Conservation (phyloP, 1,139 yeast genomes). For the Spathaspora jeffriesii region DNA sequence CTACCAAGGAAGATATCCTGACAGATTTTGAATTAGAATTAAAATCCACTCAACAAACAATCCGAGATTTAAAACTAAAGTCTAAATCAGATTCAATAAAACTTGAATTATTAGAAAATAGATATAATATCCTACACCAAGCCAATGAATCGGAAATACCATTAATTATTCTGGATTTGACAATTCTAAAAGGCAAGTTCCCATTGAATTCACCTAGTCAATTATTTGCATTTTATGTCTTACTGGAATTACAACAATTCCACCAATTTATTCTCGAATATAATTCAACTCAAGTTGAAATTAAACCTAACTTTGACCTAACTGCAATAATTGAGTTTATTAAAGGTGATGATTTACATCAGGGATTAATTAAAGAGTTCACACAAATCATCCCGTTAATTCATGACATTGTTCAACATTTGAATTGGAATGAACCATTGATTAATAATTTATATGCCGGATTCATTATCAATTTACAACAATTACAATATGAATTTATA, state of each 20-base stretch:
- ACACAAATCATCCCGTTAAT: not conserved
- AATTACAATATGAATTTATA: not conserved
- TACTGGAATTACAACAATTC: not conserved
- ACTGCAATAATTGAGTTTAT: not conserved
- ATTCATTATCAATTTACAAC: not conserved
- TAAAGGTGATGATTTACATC: not conserved
- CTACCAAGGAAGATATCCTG: not conserved
- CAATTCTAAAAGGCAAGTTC: not conserved
- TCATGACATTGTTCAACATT: not conserved
- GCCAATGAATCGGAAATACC: conserved; percentile 2
- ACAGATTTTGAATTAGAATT: conserved; percentile 5
- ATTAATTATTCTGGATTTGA: conserved; percentile 4
- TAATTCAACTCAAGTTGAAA: not conserved
- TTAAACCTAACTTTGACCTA: not conserved
- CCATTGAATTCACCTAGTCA: not conserved
- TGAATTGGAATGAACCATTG: not conserved
- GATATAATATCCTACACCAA: conserved; percentile 5
- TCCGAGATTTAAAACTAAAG: conserved; percentile 8
- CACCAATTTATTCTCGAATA: not conserved
- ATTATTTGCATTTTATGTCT: not conserved
- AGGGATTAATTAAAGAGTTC: not conserved
- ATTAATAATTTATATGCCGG: not conserved
- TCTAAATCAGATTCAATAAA: conserved; percentile 7
- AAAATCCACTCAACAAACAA: conserved; percentile 6
- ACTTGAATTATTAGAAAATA: conserved; percentile 5